These are phyloP conservation scores for Parastagonospora nodorum DNA, from an alignment of 2,329 filamentous ascomycete genomes.

Conservation along the genomic window DNA sequence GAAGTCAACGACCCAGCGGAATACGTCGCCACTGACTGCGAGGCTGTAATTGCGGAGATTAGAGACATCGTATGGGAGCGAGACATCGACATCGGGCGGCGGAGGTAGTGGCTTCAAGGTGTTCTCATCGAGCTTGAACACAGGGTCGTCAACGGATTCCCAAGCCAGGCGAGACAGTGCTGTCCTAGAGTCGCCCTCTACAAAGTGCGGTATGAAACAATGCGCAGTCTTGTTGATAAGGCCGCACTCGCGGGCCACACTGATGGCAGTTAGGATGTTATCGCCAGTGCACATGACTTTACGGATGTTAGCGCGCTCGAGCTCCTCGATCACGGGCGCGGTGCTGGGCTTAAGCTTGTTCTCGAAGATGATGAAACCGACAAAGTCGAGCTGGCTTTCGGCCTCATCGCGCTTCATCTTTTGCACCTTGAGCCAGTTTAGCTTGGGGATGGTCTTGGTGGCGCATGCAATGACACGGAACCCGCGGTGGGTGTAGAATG, in stretches of 20 bases:
- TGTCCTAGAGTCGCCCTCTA: slow-evolving; percentile 76
- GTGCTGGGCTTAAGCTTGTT: slow-evolving; percentile 96
- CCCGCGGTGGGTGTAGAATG: slow-evolving; percentile 91
- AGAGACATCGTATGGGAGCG: slow-evolving; percentile 81
- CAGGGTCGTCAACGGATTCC: slow-evolving; percentile 92
- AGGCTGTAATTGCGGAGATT: slow-evolving; percentile 85
- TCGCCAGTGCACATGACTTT: slow-evolving; percentile 97
- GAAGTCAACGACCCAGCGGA: slow-evolving; percentile 95
- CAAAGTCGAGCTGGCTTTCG: slow-evolving; percentile 82
- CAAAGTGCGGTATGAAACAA: slow-evolving; percentile 91
- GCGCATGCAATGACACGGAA: slow-evolving; percentile 97
- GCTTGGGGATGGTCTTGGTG: slow-evolving; percentile 81
- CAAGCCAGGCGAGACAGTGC: slow-evolving; percentile 76
- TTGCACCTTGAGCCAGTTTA: slow-evolving; percentile 93
- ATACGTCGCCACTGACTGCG: slow-evolving; percentile 90
- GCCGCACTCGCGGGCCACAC: slow-evolving; percentile 87
- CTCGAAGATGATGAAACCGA: slow-evolving; percentile 97
- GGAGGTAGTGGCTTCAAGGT: slow-evolving; percentile 79
- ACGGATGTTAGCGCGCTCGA: slow-evolving; percentile 81
- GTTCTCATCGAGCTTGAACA: slow-evolving; percentile 76
- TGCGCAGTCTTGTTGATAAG: slow-evolving; percentile 80
- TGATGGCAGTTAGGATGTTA: slow-evolving; percentile 96
- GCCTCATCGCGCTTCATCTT: slow-evolving; percentile 89
- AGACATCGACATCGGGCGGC: slow-evolving; percentile 75
- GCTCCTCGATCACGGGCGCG: slow-evolving; percentile 77